Evolutionary conservation across 108 stramenopile species (phyloP), one percentile per base, ranked within the genome.

Genomic region (Phaeodactylum tricornutum): DNA sequence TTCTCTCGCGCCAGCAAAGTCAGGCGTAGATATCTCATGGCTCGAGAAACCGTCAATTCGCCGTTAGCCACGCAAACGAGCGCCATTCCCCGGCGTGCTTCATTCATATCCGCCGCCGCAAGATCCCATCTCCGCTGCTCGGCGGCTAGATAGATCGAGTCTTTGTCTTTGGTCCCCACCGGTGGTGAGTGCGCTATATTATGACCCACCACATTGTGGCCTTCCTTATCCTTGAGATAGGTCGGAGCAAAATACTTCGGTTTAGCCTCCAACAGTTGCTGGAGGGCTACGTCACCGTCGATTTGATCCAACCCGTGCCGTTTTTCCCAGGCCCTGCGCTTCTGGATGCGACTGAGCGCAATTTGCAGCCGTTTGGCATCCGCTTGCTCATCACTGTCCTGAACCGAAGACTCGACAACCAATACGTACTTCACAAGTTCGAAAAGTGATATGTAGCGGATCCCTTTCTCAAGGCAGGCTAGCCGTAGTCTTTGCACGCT

Each of bases 61-160:
- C 55, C 24, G 26, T 66, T 34, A 28, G 63, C 19, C 12, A 65
- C 50, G 31, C 55, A 29, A 12, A 67, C 34, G 25, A 43, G 15
- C 12, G 42, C 42, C 7, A 43, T 19, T 8, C 42, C 42, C 8
- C 11, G 7, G 7, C 42, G 42, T 12, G 42, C 42, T 19, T 43
- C 42, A 8, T 43, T 17, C 42, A 43, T 43, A 19, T 43, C 42
- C 8, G 42, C 42, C 7, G 42, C 42, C 7, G 15, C 42, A 7
- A 43, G n/a, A 17, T 43, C 42, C n/a, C 12, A 8, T 19, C 42
- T 14, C 8, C 17, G n/a, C n/a, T 17, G 17, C n/a, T 43, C 42
- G 42, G 42, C 42, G n/a, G 42, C 42, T 12, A 43, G 42, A 17
- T 17, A 43, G 8, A 12, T 19, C 8, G 11, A 7, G n/a, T 7